Evolutionary conservation across 75 land plant genomes (phyloP).

Genomic region (Pinus albicaulis): DNA sequence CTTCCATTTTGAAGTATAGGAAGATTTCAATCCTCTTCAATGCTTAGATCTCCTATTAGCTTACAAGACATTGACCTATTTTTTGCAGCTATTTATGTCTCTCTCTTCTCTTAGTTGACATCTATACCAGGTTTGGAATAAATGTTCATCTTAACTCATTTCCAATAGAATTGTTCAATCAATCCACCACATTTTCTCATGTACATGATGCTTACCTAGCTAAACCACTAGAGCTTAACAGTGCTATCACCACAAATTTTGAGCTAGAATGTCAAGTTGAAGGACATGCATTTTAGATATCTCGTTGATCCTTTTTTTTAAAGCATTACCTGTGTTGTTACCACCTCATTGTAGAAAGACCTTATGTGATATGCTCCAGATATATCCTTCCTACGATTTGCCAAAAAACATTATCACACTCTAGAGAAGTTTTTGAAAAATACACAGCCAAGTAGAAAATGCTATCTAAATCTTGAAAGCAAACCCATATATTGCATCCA

Average conservation of each 20-base stretch:
- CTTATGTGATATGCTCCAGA: constrained; percentile 26
- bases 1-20: no score
- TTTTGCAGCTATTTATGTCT: neutral
- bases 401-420: neutral
- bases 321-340: constrained; percentile 39
- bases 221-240: no score
- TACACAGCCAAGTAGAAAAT: neutral
- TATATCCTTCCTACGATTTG: constrained; percentile 39
- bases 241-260: no score
- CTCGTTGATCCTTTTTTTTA: no score
- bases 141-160: neutral
- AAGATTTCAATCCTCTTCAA: neutral
- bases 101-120: neutral
- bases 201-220: no score
- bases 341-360: constrained; percentile 45
- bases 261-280: no score
- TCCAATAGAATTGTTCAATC: no score
- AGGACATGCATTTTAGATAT: no score
- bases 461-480: neutral
- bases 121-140: neutral
- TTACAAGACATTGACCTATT: neutral
- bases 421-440: neutral
- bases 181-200: no score
- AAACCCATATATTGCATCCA: neutral
- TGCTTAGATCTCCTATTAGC: neutral